These are phyloP conservation scores for Fusarium robinianum DNA, from an alignment of 2,329 filamentous ascomycete genomes.

Conservation along the genomic window DNA sequence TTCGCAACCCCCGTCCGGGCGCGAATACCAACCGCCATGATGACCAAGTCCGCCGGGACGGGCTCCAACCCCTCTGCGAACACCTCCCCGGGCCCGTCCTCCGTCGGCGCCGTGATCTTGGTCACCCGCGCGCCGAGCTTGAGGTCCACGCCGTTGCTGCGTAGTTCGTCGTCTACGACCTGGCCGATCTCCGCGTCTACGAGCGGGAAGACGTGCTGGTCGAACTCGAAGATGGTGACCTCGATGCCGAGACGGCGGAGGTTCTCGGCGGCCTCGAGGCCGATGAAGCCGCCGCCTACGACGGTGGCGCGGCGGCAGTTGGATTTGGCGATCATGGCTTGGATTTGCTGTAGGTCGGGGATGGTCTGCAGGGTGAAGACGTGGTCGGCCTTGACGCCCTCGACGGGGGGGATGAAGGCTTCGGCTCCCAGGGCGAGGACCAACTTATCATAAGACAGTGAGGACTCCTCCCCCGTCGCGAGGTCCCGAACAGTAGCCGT, in stretches of 20 bases:
- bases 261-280: slow-evolving; percentile 15
- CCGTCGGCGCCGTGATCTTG: neutral
- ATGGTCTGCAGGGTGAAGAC: slow-evolving; percentile 16
- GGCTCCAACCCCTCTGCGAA: slow-evolving; percentile 1
- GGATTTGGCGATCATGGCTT: neutral
- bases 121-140: slow-evolving; percentile 2
- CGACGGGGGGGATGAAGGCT: slow-evolving; percentile 1
- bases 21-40: slow-evolving; percentile 8
- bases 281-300: slow-evolving; percentile 14
- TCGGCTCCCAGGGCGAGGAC: slow-evolving; percentile 4
- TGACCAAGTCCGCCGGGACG: slow-evolving; percentile 9
- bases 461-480: neutral
- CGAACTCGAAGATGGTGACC: slow-evolving; percentile 10
- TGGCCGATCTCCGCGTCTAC: slow-evolving; percentile 9
- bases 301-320: slow-evolving; percentile 2
- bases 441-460: slow-evolving; percentile 2
- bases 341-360: slow-evolving; percentile 6
- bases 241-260: slow-evolving; percentile 8
- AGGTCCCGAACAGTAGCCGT: neutral
- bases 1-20: slow-evolving; percentile 4
- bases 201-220: slow-evolving; percentile 10
- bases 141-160: slow-evolving; percentile 5
- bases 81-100: neutral
- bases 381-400: neutral
- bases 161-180: slow-evolving; percentile 6